A percentile compares a stretch with the other conserved stretches of the same genome.
Evolutionary conservation across 164 flowering plant species (phyloP).

Genomic region (Vitis amurensis): DNA sequence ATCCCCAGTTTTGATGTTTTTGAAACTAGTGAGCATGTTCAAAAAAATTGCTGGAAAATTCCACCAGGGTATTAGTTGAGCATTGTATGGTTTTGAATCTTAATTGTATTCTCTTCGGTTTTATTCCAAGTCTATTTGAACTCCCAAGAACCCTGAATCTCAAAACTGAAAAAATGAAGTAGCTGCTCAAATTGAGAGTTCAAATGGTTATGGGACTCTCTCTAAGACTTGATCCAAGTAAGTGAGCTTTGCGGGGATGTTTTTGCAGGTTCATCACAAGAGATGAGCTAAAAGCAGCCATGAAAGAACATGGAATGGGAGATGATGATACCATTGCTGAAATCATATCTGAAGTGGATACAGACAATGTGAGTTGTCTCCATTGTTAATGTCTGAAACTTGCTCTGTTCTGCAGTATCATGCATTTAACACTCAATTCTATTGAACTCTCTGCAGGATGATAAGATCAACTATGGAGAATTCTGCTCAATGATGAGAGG

Average conservation of each 20-base stretch:
- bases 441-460: constrained; percentile 55
- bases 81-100: no score
- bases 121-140: no score
- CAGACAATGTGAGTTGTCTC: constrained; percentile 67
- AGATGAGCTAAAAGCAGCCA: constrained; percentile 78
- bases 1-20: no score
- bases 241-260: background rate
- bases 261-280: constrained; percentile 63
- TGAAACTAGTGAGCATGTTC: no score
- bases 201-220: no score
- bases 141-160: no score
- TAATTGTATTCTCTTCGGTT: no score
- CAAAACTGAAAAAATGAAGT: no score
- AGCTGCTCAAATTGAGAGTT: no score
- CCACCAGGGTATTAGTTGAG: no score
- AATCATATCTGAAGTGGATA: constrained; percentile 81
- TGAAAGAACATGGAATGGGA: constrained; percentile 81
- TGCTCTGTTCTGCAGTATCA: background rate
- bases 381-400: background rate
- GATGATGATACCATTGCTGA: constrained; percentile 70
- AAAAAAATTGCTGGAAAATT: no score
- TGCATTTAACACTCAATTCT: constrained; percentile 11
- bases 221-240: background rate
- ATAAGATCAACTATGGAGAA: constrained; percentile 69
- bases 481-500: constrained; percentile 81